phyloP scores from a whole-genome alignment of 768 basidiomycete genomes.

The Phylloporus arenicola region DNA sequence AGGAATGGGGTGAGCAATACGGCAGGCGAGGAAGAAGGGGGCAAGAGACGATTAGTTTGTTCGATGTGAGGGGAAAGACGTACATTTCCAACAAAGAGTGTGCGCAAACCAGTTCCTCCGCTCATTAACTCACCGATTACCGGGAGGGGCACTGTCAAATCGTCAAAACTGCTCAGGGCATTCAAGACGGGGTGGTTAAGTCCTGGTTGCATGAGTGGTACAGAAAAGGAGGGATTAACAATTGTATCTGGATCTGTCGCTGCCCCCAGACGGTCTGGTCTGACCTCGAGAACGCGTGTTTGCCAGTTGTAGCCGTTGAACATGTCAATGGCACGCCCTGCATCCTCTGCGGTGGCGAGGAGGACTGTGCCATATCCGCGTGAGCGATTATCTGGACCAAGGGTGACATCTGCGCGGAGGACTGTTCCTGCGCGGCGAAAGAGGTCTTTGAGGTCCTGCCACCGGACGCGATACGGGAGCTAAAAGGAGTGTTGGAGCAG shows the following conservation, averaged over 20 bases:
- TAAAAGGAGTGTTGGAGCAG: constrained; percentile 25
- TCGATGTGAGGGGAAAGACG: constrained; percentile 29
- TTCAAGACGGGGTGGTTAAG: constrained; percentile 11
- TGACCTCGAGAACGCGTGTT: constrained; percentile 84
- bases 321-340: constrained; percentile 89
- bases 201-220: constrained; percentile 18
- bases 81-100: constrained; percentile 87
- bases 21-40: not conserved
- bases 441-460: constrained; percentile 99
- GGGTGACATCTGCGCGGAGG: constrained; percentile 68
- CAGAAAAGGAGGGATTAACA: constrained; percentile 13
- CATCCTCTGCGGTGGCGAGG: constrained; percentile 91
- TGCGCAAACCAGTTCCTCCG: constrained; percentile 39
- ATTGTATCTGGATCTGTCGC: constrained; percentile 22
- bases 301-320: constrained; percentile 99
- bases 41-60: not conserved
- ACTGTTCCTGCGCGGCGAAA: constrained; percentile 94
- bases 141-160: constrained; percentile 9
- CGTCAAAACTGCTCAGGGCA: constrained; percentile 15
- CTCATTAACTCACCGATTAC: constrained; percentile 22
- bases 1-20: constrained; percentile 15
- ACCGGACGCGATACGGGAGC: constrained; percentile 95
- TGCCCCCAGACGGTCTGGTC: constrained; percentile 68
- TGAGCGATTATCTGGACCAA: constrained; percentile 86
- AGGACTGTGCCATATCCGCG: constrained; percentile 94